A percentile compares a stretch with the other conserved stretches of the same genome.
These are phyloP conservation scores for Tulasnella sp. DNA, from an alignment of 768 basidiomycete genomes.

Conservation along the genomic window DNA sequence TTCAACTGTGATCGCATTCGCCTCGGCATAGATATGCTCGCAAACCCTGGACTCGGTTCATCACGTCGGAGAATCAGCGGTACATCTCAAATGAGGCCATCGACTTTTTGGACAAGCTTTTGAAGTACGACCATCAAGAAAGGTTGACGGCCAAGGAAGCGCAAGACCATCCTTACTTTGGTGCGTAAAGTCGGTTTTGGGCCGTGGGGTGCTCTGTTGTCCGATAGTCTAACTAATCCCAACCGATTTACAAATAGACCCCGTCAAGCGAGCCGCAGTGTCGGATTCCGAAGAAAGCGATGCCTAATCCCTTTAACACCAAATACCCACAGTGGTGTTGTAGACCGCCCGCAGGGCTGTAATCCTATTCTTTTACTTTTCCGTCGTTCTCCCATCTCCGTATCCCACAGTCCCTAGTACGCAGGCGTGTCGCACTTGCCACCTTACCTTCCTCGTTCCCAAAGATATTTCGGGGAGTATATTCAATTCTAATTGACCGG, in stretches of 20 bases:
- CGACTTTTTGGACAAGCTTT: slow-evolving; percentile 53
- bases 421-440: background rate
- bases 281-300: slow-evolving; percentile 12
- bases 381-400: background rate
- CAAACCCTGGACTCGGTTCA: slow-evolving; percentile 54
- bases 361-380: background rate
- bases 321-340: background rate
- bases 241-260: slow-evolving; percentile 8
- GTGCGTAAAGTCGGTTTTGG: slow-evolving; percentile 23
- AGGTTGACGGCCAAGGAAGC: slow-evolving; percentile 56
- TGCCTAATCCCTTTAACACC: slow-evolving; percentile 1
- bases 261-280: slow-evolving; percentile 13
- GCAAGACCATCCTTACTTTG: slow-evolving; percentile 56
- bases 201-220: background rate
- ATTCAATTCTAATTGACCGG: background rate
- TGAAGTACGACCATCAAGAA: slow-evolving; percentile 60
- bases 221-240: background rate
- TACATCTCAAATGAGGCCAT: slow-evolving; percentile 51
- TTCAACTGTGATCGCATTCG: background rate
- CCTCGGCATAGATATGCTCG: slow-evolving; percentile 37
- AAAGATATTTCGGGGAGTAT: background rate
- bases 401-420: background rate
- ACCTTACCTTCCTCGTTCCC: background rate
- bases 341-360: background rate
- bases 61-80: slow-evolving; percentile 45